Base-by-base conservation (phyloP, 495 filamentous ascomycete genomes). In the Penicillium longicatenatum region DNA sequence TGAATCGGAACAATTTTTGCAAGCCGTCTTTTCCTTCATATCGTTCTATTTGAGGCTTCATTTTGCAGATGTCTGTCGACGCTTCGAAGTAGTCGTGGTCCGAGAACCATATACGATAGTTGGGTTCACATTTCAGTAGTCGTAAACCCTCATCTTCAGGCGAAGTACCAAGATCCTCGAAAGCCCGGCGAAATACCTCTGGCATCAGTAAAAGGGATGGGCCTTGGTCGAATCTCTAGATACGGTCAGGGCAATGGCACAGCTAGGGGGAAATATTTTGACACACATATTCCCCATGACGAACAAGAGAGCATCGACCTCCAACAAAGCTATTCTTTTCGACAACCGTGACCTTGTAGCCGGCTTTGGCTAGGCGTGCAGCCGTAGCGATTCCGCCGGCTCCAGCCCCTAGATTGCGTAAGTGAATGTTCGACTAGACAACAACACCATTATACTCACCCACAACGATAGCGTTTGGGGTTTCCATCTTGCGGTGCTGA, bases 301-400 rank as follows among this genome's bases (percentile, higher is more conserved):
- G 65, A 44, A 89, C 71, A 24, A 89, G 64, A 24, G 79, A 83
- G 67, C 87, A 90, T 41, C 87, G 70, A 0, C 87, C 86, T 42
- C 87, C 87, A 0, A 84, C 82, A 68, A 86, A 87, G 24, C 65
- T 67, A 66, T 90, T 87, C 75, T 88, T 88, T 65, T 90, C 87
- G 10, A 89, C 64, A 9, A 90, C 83, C 0, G 85, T 88, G 11
- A 90, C 87, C 17, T 75, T 57, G 57, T 86, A 81, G 12, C 86
- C 87, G 19, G 84, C 79, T 61, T 84, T 82, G n/a, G 85, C 83
- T 6, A 90, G 78, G 33, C 86, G 82, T 9, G 87, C 86, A 42
- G 87, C 86, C 26, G 82, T 83, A 14, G 85, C 80, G 12, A 88
- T 80, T 35, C 87, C 87, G 53, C 87, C 86, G n/a, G 81, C 79